These are phyloP conservation scores for Salix udensis DNA, from an alignment of 345 rosid genomes.

Conservation along the genomic window DNA sequence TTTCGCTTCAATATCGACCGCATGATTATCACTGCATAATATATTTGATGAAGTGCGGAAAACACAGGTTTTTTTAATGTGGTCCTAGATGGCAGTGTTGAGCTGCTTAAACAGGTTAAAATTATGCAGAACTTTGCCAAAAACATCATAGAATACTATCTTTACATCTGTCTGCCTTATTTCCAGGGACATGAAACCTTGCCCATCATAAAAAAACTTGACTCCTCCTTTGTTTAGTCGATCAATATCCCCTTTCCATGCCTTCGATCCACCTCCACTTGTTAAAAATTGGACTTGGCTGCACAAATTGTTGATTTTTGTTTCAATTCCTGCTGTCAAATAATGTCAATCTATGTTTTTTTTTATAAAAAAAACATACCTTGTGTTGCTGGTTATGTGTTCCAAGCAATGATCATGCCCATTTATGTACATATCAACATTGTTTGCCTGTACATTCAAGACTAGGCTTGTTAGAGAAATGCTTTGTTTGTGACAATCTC, in stretches of 20 bases:
- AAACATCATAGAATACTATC: slow-evolving; percentile 3
- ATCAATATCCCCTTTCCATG: slow-evolving; percentile 5
- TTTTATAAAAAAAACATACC: not conserved
- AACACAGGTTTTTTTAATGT: no score
- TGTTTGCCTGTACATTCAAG: slow-evolving; percentile 3
- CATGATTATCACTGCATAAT: no score
- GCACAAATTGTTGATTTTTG: not conserved
- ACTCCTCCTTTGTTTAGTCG: not conserved
- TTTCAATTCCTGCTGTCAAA: not conserved
- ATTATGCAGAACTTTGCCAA: slow-evolving; percentile 7
- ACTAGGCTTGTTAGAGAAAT: not conserved
- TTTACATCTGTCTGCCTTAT: not conserved
- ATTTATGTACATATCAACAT: slow-evolving; percentile 18
- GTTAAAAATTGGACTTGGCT: slow-evolving; percentile 18
- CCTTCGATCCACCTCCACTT: slow-evolving; percentile 22
- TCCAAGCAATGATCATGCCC: slow-evolving; percentile 19
- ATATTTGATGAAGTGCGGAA: no score
- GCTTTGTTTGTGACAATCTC: not conserved
- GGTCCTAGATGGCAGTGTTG: not conserved
- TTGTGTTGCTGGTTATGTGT: not conserved
- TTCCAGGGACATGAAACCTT: slow-evolving; percentile 16
- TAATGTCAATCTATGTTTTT: not conserved
- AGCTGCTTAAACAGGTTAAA: not conserved
- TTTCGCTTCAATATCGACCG: no score
- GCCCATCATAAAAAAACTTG: slow-evolving; percentile 13